phyloP scores from a whole-genome alignment of 495 filamentous ascomycete genomes.

The Penicillium fimorum region DNA sequence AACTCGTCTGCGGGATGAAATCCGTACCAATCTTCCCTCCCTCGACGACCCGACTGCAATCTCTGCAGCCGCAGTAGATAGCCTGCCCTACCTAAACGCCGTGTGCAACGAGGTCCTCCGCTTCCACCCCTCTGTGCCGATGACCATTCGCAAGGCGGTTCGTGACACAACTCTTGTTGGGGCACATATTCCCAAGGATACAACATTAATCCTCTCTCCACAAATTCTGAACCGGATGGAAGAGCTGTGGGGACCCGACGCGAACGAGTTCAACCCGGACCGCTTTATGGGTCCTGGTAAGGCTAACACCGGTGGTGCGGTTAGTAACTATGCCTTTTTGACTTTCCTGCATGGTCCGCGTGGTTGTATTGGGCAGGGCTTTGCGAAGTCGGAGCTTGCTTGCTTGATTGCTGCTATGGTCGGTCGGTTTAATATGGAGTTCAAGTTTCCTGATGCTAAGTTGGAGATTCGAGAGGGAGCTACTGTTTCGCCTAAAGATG shows the following conservation, averaged over 20 bases:
- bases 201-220: slow-evolving; percentile 48
- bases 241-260: slow-evolving; percentile 81
- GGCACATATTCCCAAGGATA: slow-evolving; percentile 56
- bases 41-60: slow-evolving; percentile 44
- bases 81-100: slow-evolving; percentile 59
- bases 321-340: slow-evolving; percentile 69
- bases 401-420: slow-evolving; percentile 74
- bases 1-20: slow-evolving; percentile 56
- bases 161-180: slow-evolving; percentile 62
- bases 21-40: slow-evolving; percentile 61
- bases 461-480: slow-evolving; percentile 58
- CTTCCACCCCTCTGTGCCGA: slow-evolving; percentile 55
- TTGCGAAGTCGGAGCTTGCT: slow-evolving; percentile 82
- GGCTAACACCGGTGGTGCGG: slow-evolving; percentile 53
- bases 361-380: slow-evolving; percentile 76
- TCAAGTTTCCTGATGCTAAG: slow-evolving; percentile 58
- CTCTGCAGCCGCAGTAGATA: slow-evolving; percentile 50
- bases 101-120: slow-evolving; percentile 61
- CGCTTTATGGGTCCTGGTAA: slow-evolving; percentile 63
- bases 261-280: slow-evolving; percentile 76
- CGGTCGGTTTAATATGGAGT: slow-evolving; percentile 65
- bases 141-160: slow-evolving; percentile 62
- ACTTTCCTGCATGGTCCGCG: slow-evolving; percentile 83
- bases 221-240: slow-evolving; percentile 67
- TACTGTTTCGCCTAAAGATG: slow-evolving; percentile 63